phyloP scores from a whole-genome alignment of 768 basidiomycete genomes.

The Psilocybe subaeruginosa region DNA sequence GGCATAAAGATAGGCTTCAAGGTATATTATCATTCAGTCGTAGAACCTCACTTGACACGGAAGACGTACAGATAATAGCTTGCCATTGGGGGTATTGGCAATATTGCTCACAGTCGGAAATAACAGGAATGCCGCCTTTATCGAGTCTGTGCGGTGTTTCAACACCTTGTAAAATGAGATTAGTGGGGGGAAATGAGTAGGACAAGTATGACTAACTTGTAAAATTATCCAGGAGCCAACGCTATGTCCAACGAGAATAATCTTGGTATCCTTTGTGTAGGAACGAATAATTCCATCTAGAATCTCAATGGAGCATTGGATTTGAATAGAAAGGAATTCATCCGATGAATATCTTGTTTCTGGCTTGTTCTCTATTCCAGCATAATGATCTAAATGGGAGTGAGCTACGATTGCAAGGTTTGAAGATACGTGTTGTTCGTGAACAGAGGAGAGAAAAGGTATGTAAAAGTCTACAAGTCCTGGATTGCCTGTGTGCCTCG shows the following conservation, averaged over 20 bases:
- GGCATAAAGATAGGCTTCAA: slow-evolving; percentile 53
- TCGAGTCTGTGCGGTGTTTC: slow-evolving; percentile 41
- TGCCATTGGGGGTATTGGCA: slow-evolving; percentile 65
- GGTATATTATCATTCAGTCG: not conserved
- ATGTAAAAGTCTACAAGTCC: slow-evolving; percentile 72
- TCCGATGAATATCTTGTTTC: slow-evolving; percentile 22
- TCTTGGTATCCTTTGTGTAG: slow-evolving; percentile 35
- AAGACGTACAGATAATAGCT: slow-evolving; percentile 53
- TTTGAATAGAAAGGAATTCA: slow-evolving; percentile 48
- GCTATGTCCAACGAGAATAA: slow-evolving; percentile 66
- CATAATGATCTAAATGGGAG: slow-evolving; percentile 69
- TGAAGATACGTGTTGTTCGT: slow-evolving; percentile 34
- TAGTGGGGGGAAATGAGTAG: not conserved
- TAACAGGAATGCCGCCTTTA: slow-evolving; percentile 57
- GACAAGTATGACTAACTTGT: slow-evolving; percentile 47
- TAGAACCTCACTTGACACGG: not conserved
- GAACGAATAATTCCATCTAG: slow-evolving; percentile 42
- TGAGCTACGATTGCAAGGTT: slow-evolving; percentile 59
- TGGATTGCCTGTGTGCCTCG: slow-evolving; percentile 44
- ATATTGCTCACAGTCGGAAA: slow-evolving; percentile 76
- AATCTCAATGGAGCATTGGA: slow-evolving; percentile 57
- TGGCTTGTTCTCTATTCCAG: slow-evolving; percentile 29
- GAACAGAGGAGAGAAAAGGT: slow-evolving; percentile 60
- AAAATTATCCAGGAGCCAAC: slow-evolving; percentile 73
- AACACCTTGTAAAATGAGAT: slow-evolving; percentile 43